Conservation (phyloP, 305 asterid genomes). For the Fraxinus nigra region DNA sequence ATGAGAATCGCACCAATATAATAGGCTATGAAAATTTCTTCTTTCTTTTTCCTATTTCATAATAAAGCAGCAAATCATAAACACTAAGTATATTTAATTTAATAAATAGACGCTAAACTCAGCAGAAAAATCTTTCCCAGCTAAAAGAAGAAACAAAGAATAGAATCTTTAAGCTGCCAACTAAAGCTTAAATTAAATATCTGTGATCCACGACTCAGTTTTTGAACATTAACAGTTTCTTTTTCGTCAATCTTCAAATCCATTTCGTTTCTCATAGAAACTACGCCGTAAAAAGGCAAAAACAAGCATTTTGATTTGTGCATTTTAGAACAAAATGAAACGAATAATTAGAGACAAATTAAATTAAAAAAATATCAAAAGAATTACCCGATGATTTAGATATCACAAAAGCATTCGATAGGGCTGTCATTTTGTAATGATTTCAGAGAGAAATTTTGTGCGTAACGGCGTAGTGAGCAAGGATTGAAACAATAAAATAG, state of each 20-base stretch:
- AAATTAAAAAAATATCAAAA: conserved; percentile 11
- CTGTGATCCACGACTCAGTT: not conserved
- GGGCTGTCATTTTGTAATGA: not conserved
- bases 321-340: not conserved
- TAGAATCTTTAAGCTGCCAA: not conserved
- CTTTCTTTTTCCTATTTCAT: not conserved
- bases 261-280: not conserved
- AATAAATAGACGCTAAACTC: not conserved
- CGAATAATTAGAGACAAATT: not conserved
- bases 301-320: not conserved
- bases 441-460: not conserved
- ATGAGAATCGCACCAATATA: not conserved
- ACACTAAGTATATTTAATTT: not conserved
- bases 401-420: not conserved
- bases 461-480: not conserved
- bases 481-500: not conserved
- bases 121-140: not conserved
- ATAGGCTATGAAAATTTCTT: not conserved
- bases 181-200: not conserved
- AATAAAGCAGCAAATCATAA: not conserved
- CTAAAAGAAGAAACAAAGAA: not conserved
- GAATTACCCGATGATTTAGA: not conserved
- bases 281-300: not conserved
- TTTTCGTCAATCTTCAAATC: not conserved
- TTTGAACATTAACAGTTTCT: not conserved